Base-by-base conservation (phyloP, 2,329 filamentous ascomycete genomes). In the Aspergillus pseudoterreus region DNA sequence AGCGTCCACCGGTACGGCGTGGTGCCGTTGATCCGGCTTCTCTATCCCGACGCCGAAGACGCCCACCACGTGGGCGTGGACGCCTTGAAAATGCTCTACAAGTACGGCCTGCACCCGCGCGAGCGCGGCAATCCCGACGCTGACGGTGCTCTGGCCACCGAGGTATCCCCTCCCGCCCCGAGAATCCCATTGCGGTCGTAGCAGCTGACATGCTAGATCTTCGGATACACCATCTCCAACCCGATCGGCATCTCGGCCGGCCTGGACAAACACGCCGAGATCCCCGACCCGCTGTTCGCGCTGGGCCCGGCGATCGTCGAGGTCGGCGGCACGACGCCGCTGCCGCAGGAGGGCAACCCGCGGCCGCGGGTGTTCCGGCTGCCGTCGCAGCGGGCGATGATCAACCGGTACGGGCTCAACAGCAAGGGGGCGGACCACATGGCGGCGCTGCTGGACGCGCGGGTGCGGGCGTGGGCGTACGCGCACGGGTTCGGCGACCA, bases 391-490 rank as follows among this genome's bases (percentile, higher is more conserved):
- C 86, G 95, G 59, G 91, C 89, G 14, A 79, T 99, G 69, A 90
- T 99, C 70, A 99, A 99, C 71, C 85, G 94, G 35, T 99, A 96
- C 73, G 94, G 94, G 0, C 83, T 99, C 63, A 97, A 97, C 74
- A 95, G 90, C 11, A 82, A 87, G 54, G 94, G 94, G 17, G 92
- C 92, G 1, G 92, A 96, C 66, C 82, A 86, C 62, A 88, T 97
- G 73, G 92, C 92, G 1, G 83, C 84, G 61, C 81, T 85, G 14
- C 76, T 99, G 59, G 82, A 90, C 49, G 84, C 90, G 63, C 82
- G 94, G 15, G 82, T 96, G 30, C 79, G 90, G 39, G 79, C 84
- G 47, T 96, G 87, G 66, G 92, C 92, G 5, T 85, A 84, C 58
- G 75, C 79, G 1, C 72, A 84, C 48, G 90, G 89, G 1, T 75